Evolutionary conservation across 352 stramenopile genomes (phyloP).

Genomic region (Peronospora belbahrii): DNA sequence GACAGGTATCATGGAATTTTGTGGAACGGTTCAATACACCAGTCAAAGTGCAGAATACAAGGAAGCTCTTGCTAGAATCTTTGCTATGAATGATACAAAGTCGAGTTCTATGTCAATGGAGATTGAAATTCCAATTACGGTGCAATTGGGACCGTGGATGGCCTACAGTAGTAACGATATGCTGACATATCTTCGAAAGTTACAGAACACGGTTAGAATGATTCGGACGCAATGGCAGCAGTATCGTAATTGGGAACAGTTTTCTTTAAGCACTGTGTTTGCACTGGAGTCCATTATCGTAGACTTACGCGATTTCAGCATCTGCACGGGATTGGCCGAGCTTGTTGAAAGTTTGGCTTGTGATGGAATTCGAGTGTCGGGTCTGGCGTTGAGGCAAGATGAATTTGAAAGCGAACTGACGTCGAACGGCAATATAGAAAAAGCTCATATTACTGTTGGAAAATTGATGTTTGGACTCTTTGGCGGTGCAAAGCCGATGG

Average conservation of each 20-base stretch:
- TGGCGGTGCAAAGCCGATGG: slow-evolving; percentile 5
- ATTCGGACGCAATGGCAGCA: slow-evolving; percentile 12
- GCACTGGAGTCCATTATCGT: slow-evolving; percentile 16
- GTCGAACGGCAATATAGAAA: slow-evolving; percentile 6
- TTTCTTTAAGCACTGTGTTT: slow-evolving; percentile 13
- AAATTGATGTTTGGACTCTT: slow-evolving; percentile 14
- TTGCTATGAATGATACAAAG: slow-evolving; percentile 5
- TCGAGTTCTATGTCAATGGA: slow-evolving; percentile 13
- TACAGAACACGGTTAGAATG: slow-evolving; percentile 9
- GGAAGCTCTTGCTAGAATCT: slow-evolving; percentile 12
- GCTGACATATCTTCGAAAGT: slow-evolving; percentile 10
- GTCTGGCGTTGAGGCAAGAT: slow-evolving; percentile 9
- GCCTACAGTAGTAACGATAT: slow-evolving; percentile 5
- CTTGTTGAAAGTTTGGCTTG: slow-evolving; percentile 9
- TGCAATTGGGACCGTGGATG: slow-evolving; percentile 20
- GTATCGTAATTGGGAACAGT: neutral
- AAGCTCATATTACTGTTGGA: slow-evolving; percentile 11
- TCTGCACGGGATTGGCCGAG: slow-evolving; percentile 13
- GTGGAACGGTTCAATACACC: slow-evolving; percentile 13
- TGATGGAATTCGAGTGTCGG: slow-evolving; percentile 17
- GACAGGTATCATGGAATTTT: slow-evolving; percentile 11
- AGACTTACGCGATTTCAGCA: slow-evolving; percentile 10
- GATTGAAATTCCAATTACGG: slow-evolving; percentile 21
- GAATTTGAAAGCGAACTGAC: slow-evolving; percentile 4
- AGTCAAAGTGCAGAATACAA: slow-evolving; percentile 11